Base-by-base conservation (phyloP, 2,329 filamentous ascomycete species). In the Phaeosphaeria sp. region DNA sequence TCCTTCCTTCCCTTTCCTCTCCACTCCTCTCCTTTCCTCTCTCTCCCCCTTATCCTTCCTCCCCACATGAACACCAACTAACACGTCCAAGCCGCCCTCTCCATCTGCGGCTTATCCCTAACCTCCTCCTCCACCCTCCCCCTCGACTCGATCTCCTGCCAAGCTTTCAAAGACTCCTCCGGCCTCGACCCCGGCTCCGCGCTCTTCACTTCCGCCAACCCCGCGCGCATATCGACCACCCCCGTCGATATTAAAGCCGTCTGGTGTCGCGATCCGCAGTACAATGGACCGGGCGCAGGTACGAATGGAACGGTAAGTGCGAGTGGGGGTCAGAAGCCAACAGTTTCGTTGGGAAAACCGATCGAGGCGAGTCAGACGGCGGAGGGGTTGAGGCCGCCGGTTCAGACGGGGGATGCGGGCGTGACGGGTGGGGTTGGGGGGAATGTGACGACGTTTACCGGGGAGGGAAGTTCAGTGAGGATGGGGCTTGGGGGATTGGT, bases 221-320 rank as follows among this genome's bases (percentile, higher is more conserved):
- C 63, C 1, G 67, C 66, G 6, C 43, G 59, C 17, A 71, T 71
- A 49, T 30, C 62, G 24, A 71, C 66, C 27, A 71, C 65, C 51
- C 66, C 67, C 50, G 63, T 68, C 20, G 22, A 24, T 7, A 25
- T 46, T 6, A 22, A 22, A 21, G 13, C 20, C 7, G 18, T 46
- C 18, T 46, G 44, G 44, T 46, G 44, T 15, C 13, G 44, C 20
- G 25, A 20, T 6, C 7, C 44, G 6, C 20, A 46, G 44, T 46
- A 22, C 22, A 24, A 6, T 2, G 44, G 20, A 6, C 22, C 44
- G 6, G 44, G 15, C 7, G 44, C 44, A 21, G 6, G 17, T 21
- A 21, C 9, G 8, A 43, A 43, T 18, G 11, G 15, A 13, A 24
- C 30, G 3, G 11, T 13, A 36, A 36, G 6, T 13, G 30, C 30